Evolutionary conservation across 2,329 filamentous ascomycete species (phyloP).

Genomic region (Didymosphaeria variabile): DNA sequence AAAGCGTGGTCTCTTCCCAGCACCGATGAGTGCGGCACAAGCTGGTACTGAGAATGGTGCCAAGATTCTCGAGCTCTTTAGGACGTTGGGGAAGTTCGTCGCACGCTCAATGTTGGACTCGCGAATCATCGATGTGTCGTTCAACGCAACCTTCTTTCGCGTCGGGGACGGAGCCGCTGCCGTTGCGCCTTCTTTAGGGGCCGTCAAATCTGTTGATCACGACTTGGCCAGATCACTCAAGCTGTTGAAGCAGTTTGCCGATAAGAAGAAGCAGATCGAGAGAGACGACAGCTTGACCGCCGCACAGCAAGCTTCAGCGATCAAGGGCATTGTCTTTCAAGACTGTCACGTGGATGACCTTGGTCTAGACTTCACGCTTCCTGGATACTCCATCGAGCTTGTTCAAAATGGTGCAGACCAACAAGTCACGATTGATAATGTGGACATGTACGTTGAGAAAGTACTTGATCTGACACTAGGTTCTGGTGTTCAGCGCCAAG

Average conservation of each 20-base stretch:
- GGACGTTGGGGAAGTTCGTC: constrained; percentile 94
- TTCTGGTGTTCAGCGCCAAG: constrained; percentile 85
- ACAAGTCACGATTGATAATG: constrained; percentile 86
- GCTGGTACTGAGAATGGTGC: constrained; percentile 79
- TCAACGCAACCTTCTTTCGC: constrained; percentile 98
- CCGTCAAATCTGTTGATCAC: constrained; percentile 88
- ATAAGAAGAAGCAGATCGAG: constrained; percentile 83
- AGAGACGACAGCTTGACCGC: constrained; percentile 72
- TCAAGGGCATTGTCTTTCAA: constrained; percentile 76
- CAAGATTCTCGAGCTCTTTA: constrained; percentile 87
- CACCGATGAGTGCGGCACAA: constrained; percentile 85
- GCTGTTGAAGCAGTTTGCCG: constrained; percentile 84
- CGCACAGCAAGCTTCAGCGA: constrained; percentile 74
- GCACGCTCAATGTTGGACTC: constrained; percentile 98
- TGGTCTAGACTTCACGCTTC: constrained; percentile 91
- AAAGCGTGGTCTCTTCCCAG: constrained; percentile 85
- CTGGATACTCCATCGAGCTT: constrained; percentile 91
- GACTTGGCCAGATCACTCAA: constrained; percentile 86
- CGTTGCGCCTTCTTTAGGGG: constrained; percentile 84
- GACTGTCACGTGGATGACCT: constrained; percentile 84
- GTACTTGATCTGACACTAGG: constrained; percentile 93
- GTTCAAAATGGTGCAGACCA: constrained; percentile 76
- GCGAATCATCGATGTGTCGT: constrained; percentile 94
- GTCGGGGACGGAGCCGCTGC: constrained; percentile 75
- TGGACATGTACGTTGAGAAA: constrained; percentile 85